phyloP scores from a whole-genome alignment of 306 rosid species.

The Citrullus amarus region DNA sequence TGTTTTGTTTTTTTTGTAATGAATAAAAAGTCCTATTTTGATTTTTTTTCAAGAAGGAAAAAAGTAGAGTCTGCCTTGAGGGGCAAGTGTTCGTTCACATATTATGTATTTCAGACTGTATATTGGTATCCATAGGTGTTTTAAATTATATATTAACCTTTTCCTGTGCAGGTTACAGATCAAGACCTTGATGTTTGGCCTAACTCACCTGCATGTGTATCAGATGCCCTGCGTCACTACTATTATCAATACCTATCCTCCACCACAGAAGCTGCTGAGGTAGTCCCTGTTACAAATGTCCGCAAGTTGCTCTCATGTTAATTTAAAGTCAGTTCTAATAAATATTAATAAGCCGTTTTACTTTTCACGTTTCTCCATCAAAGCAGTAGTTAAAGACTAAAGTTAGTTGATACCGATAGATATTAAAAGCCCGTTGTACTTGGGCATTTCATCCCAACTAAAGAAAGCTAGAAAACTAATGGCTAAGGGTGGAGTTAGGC shows the following conservation, averaged over 20 bases:
- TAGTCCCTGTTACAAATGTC: slow-evolving; percentile 21
- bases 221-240: slow-evolving; percentile 96
- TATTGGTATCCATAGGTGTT: background rate
- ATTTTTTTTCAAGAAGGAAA: background rate
- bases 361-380: background rate
- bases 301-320: background rate
- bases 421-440: background rate
- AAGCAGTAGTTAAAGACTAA: background rate
- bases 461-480: background rate
- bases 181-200: slow-evolving; percentile 84
- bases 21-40: background rate
- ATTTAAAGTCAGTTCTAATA: background rate
- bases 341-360: background rate
- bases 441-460: background rate
- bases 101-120: background rate
- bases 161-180: slow-evolving; percentile 53
- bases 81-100: background rate
- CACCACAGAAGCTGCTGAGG: slow-evolving; percentile 95
- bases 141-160: background rate
- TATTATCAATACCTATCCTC: slow-evolving; percentile 90
- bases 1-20: too few species aligned
- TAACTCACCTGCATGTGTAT: slow-evolving; percentile 73
- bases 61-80: background rate
- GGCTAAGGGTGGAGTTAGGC: background rate
- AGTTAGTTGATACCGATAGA: background rate